Conservation (phyloP, 441 rosid genomes). For the Codiaeum variegatum region DNA sequence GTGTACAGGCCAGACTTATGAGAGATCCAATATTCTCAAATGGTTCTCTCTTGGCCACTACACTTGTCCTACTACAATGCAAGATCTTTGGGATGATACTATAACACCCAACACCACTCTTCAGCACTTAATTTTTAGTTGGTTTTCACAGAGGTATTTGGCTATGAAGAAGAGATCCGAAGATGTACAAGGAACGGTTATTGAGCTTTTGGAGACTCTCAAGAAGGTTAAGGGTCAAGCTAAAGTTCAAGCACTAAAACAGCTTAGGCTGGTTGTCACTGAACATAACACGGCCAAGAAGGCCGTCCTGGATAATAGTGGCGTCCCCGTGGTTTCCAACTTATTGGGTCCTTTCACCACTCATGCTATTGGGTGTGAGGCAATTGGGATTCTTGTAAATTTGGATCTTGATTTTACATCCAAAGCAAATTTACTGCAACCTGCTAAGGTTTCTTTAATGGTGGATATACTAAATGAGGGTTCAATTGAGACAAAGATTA, state of each 20-base stretch:
- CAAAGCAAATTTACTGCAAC: conserved; percentile 58
- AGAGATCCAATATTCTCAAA: conserved; percentile 77
- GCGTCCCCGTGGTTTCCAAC: conserved; percentile 47
- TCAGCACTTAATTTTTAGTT: conserved; percentile 67
- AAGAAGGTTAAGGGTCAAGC: conserved; percentile 84
- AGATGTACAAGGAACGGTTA: conserved; percentile 76
- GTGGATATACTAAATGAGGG: conserved; percentile 91
- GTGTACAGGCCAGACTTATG: conserved; percentile 93
- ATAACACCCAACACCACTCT: conserved; percentile 82
- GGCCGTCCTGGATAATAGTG: conserved; percentile 56
- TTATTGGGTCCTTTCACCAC: conserved; percentile 72
- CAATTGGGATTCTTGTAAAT: conserved; percentile 65
- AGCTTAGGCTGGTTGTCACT: conserved; percentile 54
- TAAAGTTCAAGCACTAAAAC: conserved; percentile 74
- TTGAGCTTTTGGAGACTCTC: conserved; percentile 57
- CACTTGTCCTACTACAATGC: conserved; percentile 97
- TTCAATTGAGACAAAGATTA: conserved; percentile 71
- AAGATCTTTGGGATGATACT: conserved; percentile 87
- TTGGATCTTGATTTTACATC: conserved; percentile 62
- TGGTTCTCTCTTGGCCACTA: conserved; percentile 80
- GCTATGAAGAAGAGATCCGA: conserved; percentile 80
- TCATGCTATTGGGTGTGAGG: conserved; percentile 85
- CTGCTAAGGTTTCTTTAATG: conserved; percentile 69
- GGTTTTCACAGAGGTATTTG: conserved; percentile 79
- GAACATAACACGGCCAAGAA: conserved; percentile 56